Base-by-base conservation (phyloP, 2,329 filamentous ascomycete species). In the Aspergillus sp. region DNA sequence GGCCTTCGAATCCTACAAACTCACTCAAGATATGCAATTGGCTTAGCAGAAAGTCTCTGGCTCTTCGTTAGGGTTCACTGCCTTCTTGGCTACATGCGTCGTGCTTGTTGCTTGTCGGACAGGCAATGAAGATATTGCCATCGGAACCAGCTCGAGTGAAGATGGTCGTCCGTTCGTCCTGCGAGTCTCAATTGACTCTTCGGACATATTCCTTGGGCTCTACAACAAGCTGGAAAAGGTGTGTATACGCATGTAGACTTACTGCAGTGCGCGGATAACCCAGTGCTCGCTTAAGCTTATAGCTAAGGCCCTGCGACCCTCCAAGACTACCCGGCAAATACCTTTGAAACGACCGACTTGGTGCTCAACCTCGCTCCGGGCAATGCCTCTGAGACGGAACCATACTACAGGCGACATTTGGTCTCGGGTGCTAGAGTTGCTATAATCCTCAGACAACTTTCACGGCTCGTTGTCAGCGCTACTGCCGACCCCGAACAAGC, bases 51-150 rank as follows among this genome's bases (percentile, higher is more conserved):
- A 68, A 49, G 53, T 74, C 50, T 59, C 65, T 33, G 51, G 61
- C 45, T 54, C 62, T 43, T 55, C 61, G 15, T 66, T 69, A 3
- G 52, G 60, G 0, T 73, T 73, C 45, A 68, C 65, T 3, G 60
- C 73, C 37, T 62, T 75, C 42, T 55, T 75, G 49, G 66, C 72
- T 19, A 70, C 72, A 17, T 71, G 73, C 42, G 61, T 73, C 2
- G 61, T 73, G 44, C 60, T 75, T 41, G 70, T 72, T 19, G 67
- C 67, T 50, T 68, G 73, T 50, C 59, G 75, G 53, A 75, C 72
- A 12, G 73, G 73, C 15, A 73, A 75, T 50, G 73, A 75, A 52
- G 73, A 75, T 54, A 74, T 75, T 50, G 69, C 71, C 30, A 61
- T 75, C 47, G 73, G 69, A 32, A 73, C 72, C 41, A 74, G 68